These are phyloP conservation scores for Colletotrichum tofieldiae DNA, from an alignment of 2,329 filamentous ascomycete species.

Conservation along the genomic window DNA sequence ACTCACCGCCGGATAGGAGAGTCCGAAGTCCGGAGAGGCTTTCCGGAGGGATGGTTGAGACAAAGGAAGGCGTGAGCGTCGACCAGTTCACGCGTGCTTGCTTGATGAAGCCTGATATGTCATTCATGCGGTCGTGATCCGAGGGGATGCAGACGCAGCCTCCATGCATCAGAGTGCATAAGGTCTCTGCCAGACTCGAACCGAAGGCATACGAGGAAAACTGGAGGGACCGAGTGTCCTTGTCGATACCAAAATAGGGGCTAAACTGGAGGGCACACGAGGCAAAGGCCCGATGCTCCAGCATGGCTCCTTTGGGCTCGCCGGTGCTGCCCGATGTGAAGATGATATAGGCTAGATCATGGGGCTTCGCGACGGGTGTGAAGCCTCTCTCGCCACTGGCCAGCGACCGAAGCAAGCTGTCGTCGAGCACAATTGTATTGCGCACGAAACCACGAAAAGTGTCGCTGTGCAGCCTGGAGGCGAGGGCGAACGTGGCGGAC, in stretches of 20 bases:
- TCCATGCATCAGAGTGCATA: conserved; percentile 55
- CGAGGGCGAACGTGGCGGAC: conserved; percentile 18
- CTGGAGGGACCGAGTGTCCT: conserved; percentile 44
- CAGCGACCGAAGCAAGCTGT: conserved; percentile 39
- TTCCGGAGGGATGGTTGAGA: conserved; percentile 57
- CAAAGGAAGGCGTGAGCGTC: conserved; percentile 71
- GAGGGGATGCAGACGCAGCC: conserved; percentile 58
- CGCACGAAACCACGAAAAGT: conserved; percentile 6
- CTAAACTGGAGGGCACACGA: conserved; percentile 43
- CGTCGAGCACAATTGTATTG: not conserved
- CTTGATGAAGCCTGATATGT: conserved; percentile 65
- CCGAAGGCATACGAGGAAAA: conserved; percentile 56
- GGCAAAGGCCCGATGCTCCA: conserved; percentile 6
- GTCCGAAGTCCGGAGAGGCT: conserved; percentile 56
- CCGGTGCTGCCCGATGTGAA: conserved; percentile 20
- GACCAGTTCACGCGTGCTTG: conserved; percentile 67
- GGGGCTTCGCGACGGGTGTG: conserved; percentile 4
- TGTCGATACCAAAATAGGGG: not conserved
- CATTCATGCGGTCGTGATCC: conserved; percentile 57
- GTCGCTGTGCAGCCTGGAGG: not conserved
- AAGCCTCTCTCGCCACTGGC: not conserved
- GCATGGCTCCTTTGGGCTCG: conserved; percentile 14
- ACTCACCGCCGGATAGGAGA: conserved; percentile 49
- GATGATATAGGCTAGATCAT: conserved; percentile 17
- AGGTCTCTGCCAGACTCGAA: conserved; percentile 55